Percentiles rank a stretch among this genome's conserved stretches.
These are phyloP conservation scores for Emmonsiellopsis sp. DNA, from an alignment of 2,329 filamentous ascomycete species.

Conservation along the genomic window DNA sequence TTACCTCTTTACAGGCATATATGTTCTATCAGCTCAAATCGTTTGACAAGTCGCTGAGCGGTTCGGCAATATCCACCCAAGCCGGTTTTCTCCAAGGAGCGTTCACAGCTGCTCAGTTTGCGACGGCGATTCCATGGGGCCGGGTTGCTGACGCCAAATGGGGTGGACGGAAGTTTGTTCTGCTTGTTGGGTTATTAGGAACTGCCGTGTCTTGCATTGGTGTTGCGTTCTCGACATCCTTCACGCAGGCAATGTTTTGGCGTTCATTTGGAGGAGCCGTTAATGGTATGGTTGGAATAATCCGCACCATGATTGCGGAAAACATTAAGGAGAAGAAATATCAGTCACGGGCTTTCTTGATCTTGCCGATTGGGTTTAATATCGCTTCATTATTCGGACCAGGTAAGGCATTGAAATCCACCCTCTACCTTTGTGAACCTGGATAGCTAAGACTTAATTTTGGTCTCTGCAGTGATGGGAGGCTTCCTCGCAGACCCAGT, in stretches of 20 bases:
- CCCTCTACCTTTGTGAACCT: slow-evolving; percentile 14
- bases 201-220: slow-evolving; percentile 57
- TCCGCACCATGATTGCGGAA: slow-evolving; percentile 64
- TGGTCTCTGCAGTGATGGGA: slow-evolving; percentile 44
- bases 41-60: slow-evolving; percentile 50
- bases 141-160: slow-evolving; percentile 54
- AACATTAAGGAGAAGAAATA: slow-evolving; percentile 62
- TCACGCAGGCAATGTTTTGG: slow-evolving; percentile 56
- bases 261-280: slow-evolving; percentile 57
- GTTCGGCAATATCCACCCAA: slow-evolving; percentile 60
- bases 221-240: slow-evolving; percentile 59
- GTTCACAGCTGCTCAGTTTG: slow-evolving; percentile 71
- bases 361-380: slow-evolving; percentile 60
- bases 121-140: slow-evolving; percentile 76
- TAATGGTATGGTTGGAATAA: slow-evolving; percentile 65
- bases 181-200: slow-evolving; percentile 66
- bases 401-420: slow-evolving; percentile 20
- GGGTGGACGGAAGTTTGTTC: slow-evolving; percentile 64
- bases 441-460: slow-evolving; percentile 24
- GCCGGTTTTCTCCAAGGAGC: slow-evolving; percentile 67
- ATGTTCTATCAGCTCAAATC: slow-evolving; percentile 80
- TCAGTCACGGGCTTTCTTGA: slow-evolving; percentile 46
- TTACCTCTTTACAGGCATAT: slow-evolving; percentile 48
- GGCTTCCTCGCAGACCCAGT: slow-evolving; percentile 60
- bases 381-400: slow-evolving; percentile 47